Evolutionary conservation across 1,284 basidiomycete genomes (phyloP).

Genomic region (Grifola frondosa): DNA sequence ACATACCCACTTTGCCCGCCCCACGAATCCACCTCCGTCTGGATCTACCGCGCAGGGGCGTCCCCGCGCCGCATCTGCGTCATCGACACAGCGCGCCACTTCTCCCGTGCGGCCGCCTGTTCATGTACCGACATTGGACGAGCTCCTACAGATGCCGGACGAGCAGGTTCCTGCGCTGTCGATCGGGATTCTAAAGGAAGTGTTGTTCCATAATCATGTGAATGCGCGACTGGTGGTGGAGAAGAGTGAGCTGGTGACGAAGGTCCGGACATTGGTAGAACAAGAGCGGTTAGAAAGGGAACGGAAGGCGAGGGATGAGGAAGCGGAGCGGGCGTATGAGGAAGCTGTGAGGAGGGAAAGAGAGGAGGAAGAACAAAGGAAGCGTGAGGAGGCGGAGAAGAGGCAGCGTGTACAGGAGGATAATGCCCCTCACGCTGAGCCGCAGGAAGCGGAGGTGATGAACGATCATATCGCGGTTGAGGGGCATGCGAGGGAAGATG

Average conservation of each 20-base stretch:
- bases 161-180: conserved; percentile 58
- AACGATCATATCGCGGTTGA: background rate
- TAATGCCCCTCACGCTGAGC: conserved; percentile 8
- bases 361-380: conserved; percentile 29
- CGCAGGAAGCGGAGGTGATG: background rate
- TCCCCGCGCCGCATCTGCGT: conserved; percentile 37
- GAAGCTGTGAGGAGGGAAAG: conserved; percentile 36
- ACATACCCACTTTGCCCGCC: conserved; percentile 7
- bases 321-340: conserved; percentile 43
- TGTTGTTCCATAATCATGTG: conserved; percentile 76
- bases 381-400: conserved; percentile 25
- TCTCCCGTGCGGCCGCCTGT: conserved; percentile 28
- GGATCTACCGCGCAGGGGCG: conserved; percentile 33
- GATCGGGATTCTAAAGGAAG: conserved; percentile 67
- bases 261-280: conserved; percentile 62
- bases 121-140: conserved; percentile 53
- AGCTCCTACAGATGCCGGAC: conserved; percentile 60
- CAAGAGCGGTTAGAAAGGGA: conserved; percentile 63
- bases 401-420: conserved; percentile 15
- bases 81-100: conserved; percentile 22
- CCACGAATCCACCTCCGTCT: conserved; percentile 19
- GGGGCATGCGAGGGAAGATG: conserved; percentile 1
- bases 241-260: conserved; percentile 73
- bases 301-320: conserved; percentile 42
- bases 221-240: conserved; percentile 59